Evolutionary conservation across 2,329 filamentous ascomycete genomes (phyloP), one percentile per base, ranked within the genome.

Genomic region (Leptodontidium sp.): DNA sequence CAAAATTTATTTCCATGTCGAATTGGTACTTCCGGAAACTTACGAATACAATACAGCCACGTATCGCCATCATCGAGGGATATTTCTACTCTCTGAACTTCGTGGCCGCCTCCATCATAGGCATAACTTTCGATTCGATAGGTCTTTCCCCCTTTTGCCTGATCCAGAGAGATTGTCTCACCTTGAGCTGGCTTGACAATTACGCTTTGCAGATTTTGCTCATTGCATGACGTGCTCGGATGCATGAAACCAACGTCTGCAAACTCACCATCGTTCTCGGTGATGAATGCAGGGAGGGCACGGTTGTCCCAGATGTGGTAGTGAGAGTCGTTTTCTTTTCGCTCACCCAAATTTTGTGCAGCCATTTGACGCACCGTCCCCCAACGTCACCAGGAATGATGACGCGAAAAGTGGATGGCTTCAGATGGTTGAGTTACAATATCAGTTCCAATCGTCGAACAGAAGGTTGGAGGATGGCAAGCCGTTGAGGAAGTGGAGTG

Each of bases 81-180:
- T 9, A 86, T 75, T 68, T 86, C 84, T 0, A 86, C 83, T 11
- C 81, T 76, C 65, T 84, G 80, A 2, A 86, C 80, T 72, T 85
- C 81, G 53, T 84, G 80, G 0, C 85, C 85, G 6, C 82, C 82
- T n/a, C 84, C 84, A 67, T 83, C 80, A 72, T 86, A 86, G 4
- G 85, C 84, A 68, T 80, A 84, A 0, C 84, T 84, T 67, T 80
- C 73, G 12, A 86, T 78, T 2, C 81, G 38, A 12, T 57, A 65
- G 12, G 66, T 55, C n/a, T 49, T 62, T 4, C 49, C 55, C 21
- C 50, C 24, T 15, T 40, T 43, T 9, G 43, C 49, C 14, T 29
- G 21, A 32, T 55, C 49, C 78, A 68, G 86, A 86, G 8, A 71
- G 71, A 52, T 26, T 11, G 40, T 61, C 24, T 64, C 38, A n/a